These are phyloP conservation scores for Neospermospora avenae DNA, from an alignment of 2,329 filamentous ascomycete species.

Conservation along the genomic window DNA sequence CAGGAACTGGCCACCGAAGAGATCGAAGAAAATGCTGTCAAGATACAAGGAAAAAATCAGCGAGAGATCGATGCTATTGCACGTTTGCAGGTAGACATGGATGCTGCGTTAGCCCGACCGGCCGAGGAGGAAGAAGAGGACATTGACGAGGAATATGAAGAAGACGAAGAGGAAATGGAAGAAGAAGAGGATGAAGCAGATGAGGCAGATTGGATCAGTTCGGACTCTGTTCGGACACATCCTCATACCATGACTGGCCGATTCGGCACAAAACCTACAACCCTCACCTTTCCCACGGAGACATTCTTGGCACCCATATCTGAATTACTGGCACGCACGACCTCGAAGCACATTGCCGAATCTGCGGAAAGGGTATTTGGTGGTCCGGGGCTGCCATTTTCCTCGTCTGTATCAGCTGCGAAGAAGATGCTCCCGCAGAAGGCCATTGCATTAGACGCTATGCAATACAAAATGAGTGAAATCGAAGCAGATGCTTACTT, in stretches of 20 bases:
- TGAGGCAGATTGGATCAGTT: slow-evolving; percentile 29
- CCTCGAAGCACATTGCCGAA: slow-evolving; percentile 71
- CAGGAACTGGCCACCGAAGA: slow-evolving; percentile 20
- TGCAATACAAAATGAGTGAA: slow-evolving; percentile 64
- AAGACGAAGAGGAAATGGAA: slow-evolving; percentile 28
- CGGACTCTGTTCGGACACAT: slow-evolving; percentile 59
- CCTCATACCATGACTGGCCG: slow-evolving; percentile 71
- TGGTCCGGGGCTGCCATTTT: slow-evolving; percentile 71
- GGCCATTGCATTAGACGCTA: slow-evolving; percentile 60
- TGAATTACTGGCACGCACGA: slow-evolving; percentile 62
- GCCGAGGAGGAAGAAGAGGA: slow-evolving; percentile 30
- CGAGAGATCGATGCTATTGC: slow-evolving; percentile 34
- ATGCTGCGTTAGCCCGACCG: slow-evolving; percentile 26
- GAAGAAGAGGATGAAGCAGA: slow-evolving; percentile 28
- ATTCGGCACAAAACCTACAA: slow-evolving; percentile 69
- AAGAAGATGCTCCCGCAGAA: slow-evolving; percentile 58
- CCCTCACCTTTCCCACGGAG: slow-evolving; percentile 70
- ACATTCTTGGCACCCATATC: slow-evolving; percentile 68
- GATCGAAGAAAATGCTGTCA: slow-evolving; percentile 11
- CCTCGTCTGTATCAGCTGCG: slow-evolving; percentile 63
- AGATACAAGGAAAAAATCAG: slow-evolving; percentile 30
- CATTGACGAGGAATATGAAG: slow-evolving; percentile 25
- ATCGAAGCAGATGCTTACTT: slow-evolving; percentile 75
- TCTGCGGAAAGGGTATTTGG: slow-evolving; percentile 74
- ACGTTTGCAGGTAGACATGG: slow-evolving; percentile 34